Conservation (phyloP, 257 asterid species). For the Plantago major region DNA sequence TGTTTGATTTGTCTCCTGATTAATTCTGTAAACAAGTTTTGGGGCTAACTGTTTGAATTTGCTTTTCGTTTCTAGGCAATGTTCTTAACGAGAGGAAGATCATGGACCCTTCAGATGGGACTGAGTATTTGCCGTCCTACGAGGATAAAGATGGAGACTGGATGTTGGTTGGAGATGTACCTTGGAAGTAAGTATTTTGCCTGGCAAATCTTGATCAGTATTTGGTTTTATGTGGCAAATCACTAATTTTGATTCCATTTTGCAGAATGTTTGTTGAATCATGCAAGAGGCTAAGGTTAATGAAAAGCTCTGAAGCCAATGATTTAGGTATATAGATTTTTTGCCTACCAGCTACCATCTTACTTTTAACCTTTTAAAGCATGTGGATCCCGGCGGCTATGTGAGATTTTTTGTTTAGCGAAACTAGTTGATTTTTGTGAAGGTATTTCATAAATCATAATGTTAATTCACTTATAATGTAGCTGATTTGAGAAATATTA, state of each 20-base stretch:
- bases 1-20: background rate
- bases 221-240: background rate
- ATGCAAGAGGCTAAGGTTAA: slow-evolving; percentile 68
- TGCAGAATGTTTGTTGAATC: slow-evolving; percentile 77
- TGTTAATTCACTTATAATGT: too few relatives aligned
- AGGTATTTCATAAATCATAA: too few relatives aligned
- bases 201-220: background rate
- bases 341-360: background rate
- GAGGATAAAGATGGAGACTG: slow-evolving; percentile 89
- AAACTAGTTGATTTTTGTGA: too few relatives aligned
- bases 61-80: slow-evolving; percentile 33
- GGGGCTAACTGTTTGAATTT: background rate
- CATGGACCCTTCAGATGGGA: slow-evolving; percentile 53
- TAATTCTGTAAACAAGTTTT: background rate
- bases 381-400: too few relatives aligned
- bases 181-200: slow-evolving; percentile 54
- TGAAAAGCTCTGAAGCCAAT: slow-evolving; percentile 54
- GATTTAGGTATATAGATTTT: slow-evolving; percentile 20
- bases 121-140: slow-evolving; percentile 67
- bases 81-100: slow-evolving; percentile 47
- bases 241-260: background rate
- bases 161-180: slow-evolving; percentile 93
- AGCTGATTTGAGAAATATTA: too few relatives aligned
- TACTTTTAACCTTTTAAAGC: too few relatives aligned
- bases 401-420: too few relatives aligned